phyloP scores from a whole-genome alignment of 2,329 filamentous ascomycete species.

The Sphaerostilbella broomeana region DNA sequence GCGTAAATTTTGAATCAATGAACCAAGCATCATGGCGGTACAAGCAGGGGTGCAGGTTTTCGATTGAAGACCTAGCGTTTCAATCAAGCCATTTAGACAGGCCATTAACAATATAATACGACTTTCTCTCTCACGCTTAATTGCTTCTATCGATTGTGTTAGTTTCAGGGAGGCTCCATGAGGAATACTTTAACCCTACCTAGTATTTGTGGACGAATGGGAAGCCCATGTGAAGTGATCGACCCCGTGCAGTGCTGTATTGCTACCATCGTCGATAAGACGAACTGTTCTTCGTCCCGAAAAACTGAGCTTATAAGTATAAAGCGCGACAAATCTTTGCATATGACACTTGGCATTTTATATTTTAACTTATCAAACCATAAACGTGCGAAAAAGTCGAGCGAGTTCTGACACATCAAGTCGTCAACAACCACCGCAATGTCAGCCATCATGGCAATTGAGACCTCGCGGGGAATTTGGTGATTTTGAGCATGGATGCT shows the following conservation, averaged over 20 bases:
- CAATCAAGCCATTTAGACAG: too few species aligned
- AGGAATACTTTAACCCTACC: not conserved
- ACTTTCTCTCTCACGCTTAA: too few species aligned
- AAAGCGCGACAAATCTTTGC: constrained; percentile 5
- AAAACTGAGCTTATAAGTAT: constrained; percentile 14
- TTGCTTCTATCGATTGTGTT: not conserved
- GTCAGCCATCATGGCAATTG: constrained; percentile 9
- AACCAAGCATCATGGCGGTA: too few species aligned
- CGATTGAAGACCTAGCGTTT: too few species aligned
- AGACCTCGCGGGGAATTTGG: constrained; percentile 3
- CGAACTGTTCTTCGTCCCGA: not conserved
- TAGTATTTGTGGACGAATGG: not conserved
- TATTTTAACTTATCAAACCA: constrained; percentile 12
- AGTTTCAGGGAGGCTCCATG: not conserved
- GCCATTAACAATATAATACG: too few species aligned
- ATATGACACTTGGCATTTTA: not conserved
- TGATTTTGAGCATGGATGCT: constrained; percentile 16
- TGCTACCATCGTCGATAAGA: not conserved
- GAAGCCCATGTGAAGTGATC: not conserved
- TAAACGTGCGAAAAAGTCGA: constrained; percentile 10
- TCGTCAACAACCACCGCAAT: constrained; percentile 17
- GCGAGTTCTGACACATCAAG: constrained; percentile 16
- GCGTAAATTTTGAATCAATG: too few species aligned
- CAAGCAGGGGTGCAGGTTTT: too few species aligned
- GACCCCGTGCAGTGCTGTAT: not conserved